Base-by-base conservation (phyloP, 257 asterid genomes). In the Echium plantagineum region DNA sequence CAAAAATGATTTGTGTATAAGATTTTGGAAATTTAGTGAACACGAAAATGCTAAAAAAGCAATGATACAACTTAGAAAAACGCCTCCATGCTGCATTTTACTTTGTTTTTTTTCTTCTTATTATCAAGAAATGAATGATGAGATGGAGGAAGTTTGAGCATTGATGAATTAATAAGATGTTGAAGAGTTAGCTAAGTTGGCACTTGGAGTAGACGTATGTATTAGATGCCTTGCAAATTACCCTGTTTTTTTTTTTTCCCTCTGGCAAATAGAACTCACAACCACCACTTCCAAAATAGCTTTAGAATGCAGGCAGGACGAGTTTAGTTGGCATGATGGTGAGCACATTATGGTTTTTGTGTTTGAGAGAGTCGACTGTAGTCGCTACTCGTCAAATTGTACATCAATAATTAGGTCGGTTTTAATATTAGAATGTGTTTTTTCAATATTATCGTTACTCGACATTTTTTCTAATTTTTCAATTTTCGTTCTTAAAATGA, bases 171-270 rank as follows among this genome's bases (percentile, higher is more conserved):
- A 47, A 58, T 20, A 31, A 12, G 24, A 9, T 15, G 18, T 28
- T 21, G 68, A 66, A 55, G 55, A 58, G 66, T 51, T 51, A 68
- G 21, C 42, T 3, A 73, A 57, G 15, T 63, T 42, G 66, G 78
- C 71, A 65, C 82, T 82, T 85, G 76, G 73, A 81, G 85, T 59
- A 58, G 61, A 83, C 66, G 85, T 74, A 10, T 73, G 46, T 77
- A 66, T 80, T 51, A 73, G 79, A 80, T 86, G 83, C 75, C 91
- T 81, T 86, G 86, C 79, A 86, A 80, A 81, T 73, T 47, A 83
- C 85, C 78, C 83, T 69, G 77, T 67, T 78, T 72, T 80, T 21
- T 59, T 17, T 35, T 62, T 53, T n/a, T n/a, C n/a, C n/a, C 57
- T 67, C 46, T 35, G 46, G 46, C 46, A 8, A 35, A 35, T 35